Evolutionary conservation across 768 basidiomycete species (phyloP).

Genomic region (Naganishia kalamii): DNA sequence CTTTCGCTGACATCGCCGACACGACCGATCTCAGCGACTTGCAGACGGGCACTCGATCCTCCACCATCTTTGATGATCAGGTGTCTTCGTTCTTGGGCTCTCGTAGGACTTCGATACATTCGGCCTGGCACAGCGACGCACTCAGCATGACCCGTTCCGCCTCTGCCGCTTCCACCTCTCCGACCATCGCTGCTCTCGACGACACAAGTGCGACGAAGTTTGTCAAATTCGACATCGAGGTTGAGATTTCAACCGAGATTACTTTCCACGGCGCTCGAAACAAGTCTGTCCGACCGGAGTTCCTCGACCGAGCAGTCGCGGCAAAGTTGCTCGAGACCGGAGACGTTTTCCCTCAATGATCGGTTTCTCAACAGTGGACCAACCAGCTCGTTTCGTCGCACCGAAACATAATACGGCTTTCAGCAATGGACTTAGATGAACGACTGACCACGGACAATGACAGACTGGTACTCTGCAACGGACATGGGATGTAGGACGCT

Average conservation of each 20-base stretch:
- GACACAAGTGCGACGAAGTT: not conserved
- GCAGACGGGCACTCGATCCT: not conserved
- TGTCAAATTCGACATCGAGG: slow-evolving; percentile 1
- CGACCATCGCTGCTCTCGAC: not conserved
- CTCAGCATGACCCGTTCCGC: not conserved
- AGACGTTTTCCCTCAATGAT: not conserved
- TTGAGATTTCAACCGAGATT: not conserved
- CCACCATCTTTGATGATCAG: not conserved
- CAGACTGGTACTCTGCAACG: too few species aligned
- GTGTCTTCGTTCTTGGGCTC: not conserved
- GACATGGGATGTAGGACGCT: too few species aligned
- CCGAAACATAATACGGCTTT: too few species aligned
- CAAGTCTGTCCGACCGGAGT: not conserved
- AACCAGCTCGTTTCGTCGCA: too few species aligned
- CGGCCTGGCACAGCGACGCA: not conserved
- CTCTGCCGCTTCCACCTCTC: not conserved
- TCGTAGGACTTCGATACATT: slow-evolving; percentile 6
- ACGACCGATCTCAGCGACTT: not conserved
- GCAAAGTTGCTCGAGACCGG: not conserved
- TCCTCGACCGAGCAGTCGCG: not conserved
- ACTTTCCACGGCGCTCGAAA: not conserved
- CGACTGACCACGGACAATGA: too few species aligned
- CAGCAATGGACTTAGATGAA: too few species aligned
- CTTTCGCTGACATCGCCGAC: slow-evolving; percentile 17
- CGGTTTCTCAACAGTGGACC: too few species aligned